Evolutionary conservation across 2,329 filamentous ascomycete species (phyloP), one percentile per base, ranked within the genome.

Genomic region (Rhynchosporium graminicola): DNA sequence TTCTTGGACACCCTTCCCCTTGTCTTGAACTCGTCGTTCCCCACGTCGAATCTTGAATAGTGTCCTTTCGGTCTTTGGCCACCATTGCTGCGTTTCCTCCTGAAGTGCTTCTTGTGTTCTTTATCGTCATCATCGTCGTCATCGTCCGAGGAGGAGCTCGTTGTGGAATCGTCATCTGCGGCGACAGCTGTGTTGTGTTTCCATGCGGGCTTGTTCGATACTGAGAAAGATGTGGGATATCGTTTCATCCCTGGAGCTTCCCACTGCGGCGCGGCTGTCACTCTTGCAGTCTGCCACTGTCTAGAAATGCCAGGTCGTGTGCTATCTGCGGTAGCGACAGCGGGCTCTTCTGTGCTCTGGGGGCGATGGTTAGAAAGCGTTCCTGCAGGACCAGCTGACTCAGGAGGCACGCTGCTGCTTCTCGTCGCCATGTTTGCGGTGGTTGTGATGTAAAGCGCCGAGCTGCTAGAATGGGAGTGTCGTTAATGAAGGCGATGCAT

Each of bases 1-100:
- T 78, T 81, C 73, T 85, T 88, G 2, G 82, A 86, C 0, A 91
- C 82, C 65, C 80, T 85, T 29, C 87, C 88, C 65, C 81, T 85
- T 0, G 86, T 89, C 26, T 78, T 80, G 74, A 87, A 89, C 56
- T 88, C 78, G 3, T 89, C 81, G 68, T 91, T 88, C 4, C 80
- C 80, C 20, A 91, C 78, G 45, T 78, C 78, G 73, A 91, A 88
- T 2, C 79, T 79, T 0, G 81, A 78, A 67, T 81, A 87, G 51
- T 60, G 57, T 3, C 67, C 65, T 60, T 54, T 60, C 3, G 56
- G 59, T 10, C 46, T 55, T 15, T 46, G 60, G 6, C 28, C 33
- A n/a, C 28, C 15, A 26, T 46, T 58, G n/a, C 60, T 51, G 42
- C 51, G 38, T 40, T 48, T 42, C 46, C 43, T 59, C 36, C 51